Evolutionary conservation across 441 rosid genomes (phyloP).

Genomic region (Francoa sonchifolia): DNA sequence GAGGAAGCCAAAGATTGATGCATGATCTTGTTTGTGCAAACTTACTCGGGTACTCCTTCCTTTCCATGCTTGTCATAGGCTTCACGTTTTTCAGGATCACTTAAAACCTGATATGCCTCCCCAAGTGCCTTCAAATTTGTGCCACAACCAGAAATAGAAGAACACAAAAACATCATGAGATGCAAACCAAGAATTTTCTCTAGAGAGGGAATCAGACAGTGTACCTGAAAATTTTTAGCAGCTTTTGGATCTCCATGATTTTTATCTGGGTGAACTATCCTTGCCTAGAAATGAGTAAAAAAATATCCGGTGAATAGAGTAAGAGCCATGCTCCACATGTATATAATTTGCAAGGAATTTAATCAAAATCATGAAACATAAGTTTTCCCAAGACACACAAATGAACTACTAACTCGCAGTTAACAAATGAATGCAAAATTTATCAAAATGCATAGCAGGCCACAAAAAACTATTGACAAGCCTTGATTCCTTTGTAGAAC

Average conservation of each 20-base stretch:
- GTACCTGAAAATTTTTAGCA: conserved; percentile 80
- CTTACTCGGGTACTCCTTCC: conserved; percentile 70
- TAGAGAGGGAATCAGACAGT: background rate
- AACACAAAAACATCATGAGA: background rate
- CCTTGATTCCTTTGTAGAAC: too few species aligned
- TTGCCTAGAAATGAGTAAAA: conserved; percentile 41
- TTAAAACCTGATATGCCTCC: conserved; percentile 85
- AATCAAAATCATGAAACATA: too few species aligned
- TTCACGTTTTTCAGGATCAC: conserved; percentile 83
- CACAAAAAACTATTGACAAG: too few species aligned
- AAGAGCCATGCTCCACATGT: background rate
- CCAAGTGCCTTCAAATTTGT: conserved; percentile 50
- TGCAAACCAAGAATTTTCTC: background rate
- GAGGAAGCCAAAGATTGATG: background rate
- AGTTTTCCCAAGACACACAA: too few species aligned
- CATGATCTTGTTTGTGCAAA: conserved; percentile 3
- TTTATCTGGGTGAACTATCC: conserved; percentile 88
- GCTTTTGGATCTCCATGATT: conserved; percentile 81
- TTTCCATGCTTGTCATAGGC: conserved; percentile 82
- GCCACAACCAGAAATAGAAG: conserved; percentile 9
- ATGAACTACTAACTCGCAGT: too few species aligned
- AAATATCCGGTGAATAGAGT: background rate
- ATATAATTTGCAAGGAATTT: too few species aligned
- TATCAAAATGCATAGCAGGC: too few species aligned
- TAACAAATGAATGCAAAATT: too few species aligned